These are phyloP conservation scores for Zoysia pacifica DNA, from an alignment of 176 grass and related monocot genomes.

Conservation along the genomic window DNA sequence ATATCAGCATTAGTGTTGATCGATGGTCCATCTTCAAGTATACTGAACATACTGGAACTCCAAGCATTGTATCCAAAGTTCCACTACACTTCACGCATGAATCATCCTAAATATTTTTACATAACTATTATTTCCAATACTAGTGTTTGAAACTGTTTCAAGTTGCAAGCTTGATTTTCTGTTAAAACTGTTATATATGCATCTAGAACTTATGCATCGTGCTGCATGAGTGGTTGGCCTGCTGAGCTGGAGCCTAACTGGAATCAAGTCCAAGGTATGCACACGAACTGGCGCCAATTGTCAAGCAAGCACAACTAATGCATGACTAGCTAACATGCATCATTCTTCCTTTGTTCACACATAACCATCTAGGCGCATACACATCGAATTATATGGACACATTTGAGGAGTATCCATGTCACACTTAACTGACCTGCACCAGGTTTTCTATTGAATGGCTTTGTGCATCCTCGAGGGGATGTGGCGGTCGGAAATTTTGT, in stretches of 20 bases:
- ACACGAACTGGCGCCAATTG: background rate
- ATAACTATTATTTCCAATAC: too few relatives aligned
- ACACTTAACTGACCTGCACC: constrained; percentile 24
- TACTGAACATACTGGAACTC: too few relatives aligned
- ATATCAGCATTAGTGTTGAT: too few relatives aligned
- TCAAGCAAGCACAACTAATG: constrained; percentile 9
- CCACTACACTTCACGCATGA: too few relatives aligned
- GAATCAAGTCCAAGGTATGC: constrained; percentile 15
- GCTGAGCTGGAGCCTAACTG: constrained; percentile 24
- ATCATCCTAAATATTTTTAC: too few relatives aligned
- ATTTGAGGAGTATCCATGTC: constrained; percentile 29
- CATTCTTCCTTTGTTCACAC: constrained; percentile 33
- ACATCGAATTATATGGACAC: constrained; percentile 18
- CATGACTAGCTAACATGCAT: background rate
- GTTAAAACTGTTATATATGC: background rate
- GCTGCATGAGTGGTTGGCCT: background rate
- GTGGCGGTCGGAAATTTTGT: too few relatives aligned
- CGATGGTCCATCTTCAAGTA: too few relatives aligned
- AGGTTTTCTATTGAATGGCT: too few relatives aligned
- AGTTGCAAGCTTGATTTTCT: too few relatives aligned
- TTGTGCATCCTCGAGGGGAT: too few relatives aligned
- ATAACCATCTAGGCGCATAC: constrained; percentile 26
- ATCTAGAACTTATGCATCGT: background rate
- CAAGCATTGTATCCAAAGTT: too few relatives aligned
- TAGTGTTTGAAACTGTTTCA: too few relatives aligned